Evolutionary conservation across 805 yeast species (phyloP).

Genomic region (Danielia reshetovae): DNA sequence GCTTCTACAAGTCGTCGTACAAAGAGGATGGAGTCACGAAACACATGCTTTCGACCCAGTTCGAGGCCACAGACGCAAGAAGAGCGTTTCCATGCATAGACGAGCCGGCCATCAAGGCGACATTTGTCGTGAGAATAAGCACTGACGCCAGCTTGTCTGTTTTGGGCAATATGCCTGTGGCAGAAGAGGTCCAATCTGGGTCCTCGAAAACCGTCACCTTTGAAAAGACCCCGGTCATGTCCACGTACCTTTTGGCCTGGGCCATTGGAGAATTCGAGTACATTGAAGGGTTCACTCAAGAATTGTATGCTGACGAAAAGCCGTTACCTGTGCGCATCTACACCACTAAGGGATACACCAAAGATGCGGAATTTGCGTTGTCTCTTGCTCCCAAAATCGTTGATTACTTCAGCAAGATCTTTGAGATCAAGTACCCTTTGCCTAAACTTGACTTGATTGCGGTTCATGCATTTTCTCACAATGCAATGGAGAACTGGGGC

Average conservation of each 20-base stretch:
- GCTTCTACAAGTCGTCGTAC: constrained; percentile 49
- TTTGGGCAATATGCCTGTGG: constrained; percentile 47
- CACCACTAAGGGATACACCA: constrained; percentile 46
- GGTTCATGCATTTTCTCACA: constrained; percentile 74
- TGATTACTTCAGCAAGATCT: constrained; percentile 45
- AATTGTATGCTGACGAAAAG: constrained; percentile 30
- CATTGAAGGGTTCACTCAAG: constrained; percentile 43
- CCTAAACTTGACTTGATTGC: constrained; percentile 81
- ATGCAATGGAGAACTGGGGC: constrained; percentile 94
- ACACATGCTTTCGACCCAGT: constrained; percentile 49
- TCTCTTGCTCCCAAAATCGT: constrained; percentile 47
- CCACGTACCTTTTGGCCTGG: constrained; percentile 57
- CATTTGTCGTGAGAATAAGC: constrained; percentile 44
- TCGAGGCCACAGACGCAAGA: constrained; percentile 58
- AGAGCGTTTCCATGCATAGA: constrained; percentile 57
- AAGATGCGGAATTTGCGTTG: constrained; percentile 47
- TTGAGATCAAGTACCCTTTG: constrained; percentile 60
- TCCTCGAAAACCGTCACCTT: constrained; percentile 30
- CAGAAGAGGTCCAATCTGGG: constrained; percentile 12
- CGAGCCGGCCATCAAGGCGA: constrained; percentile 54
- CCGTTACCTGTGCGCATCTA: constrained; percentile 49
- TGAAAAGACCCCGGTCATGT: constrained; percentile 50
- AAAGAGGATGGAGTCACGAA: constrained; percentile 33
- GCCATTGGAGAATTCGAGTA: constrained; percentile 55
- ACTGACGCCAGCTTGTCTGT: constrained; percentile 33